Base-by-base conservation (phyloP, 768 basidiomycete species). In the Psilocybe sp. region DNA sequence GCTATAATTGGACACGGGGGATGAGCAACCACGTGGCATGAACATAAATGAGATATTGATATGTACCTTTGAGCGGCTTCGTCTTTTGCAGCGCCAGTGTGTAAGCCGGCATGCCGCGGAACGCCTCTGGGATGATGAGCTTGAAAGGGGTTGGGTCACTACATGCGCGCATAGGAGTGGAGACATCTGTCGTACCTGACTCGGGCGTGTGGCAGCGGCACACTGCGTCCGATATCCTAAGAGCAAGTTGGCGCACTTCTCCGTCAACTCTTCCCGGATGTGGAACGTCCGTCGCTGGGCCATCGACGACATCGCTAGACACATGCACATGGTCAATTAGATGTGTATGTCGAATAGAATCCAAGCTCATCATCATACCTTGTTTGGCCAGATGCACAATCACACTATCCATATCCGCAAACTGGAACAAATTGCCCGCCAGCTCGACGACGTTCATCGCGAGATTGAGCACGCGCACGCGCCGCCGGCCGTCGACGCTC, bases 81-180 rank as follows among this genome's bases (percentile, higher is more conserved):
- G 81, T 81, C 72, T 99, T 99, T 40, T 88, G 75, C 32, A 98
- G 79, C 10, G 84, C 84, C 2, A 98, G 74, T 3, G 81, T 80
- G 63, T 86, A 94, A 14, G 92, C 74, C 0, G 94, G 92, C 38
- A 98, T 77, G 1, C 87, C 78, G 60, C 87, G 86, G 75, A 93
- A 94, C 0, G 89, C 86, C 68, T 98, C 97, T 5, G 97, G 97
- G 19, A 99, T 82, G 53, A 99, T 89, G 53, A 99, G 69, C 96
- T 99, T 58, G 44, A 35, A 20, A 48, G 15, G 10, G 23, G 14
- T 15, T 20, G 33, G 28, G 23, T 41, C 14, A 2, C 35, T 35
- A 3, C 9, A 36, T 32, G 34, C 15, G 12, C 13, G 37, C 7
- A 28, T 39, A 45, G 1, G 16, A 23, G 2, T 13, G 34, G 39